Evolutionary conservation across 805 yeast genomes (phyloP), one percentile per base, ranked within the genome.

Genomic region (Schwanniomyces pseudopolymorphus): DNA sequence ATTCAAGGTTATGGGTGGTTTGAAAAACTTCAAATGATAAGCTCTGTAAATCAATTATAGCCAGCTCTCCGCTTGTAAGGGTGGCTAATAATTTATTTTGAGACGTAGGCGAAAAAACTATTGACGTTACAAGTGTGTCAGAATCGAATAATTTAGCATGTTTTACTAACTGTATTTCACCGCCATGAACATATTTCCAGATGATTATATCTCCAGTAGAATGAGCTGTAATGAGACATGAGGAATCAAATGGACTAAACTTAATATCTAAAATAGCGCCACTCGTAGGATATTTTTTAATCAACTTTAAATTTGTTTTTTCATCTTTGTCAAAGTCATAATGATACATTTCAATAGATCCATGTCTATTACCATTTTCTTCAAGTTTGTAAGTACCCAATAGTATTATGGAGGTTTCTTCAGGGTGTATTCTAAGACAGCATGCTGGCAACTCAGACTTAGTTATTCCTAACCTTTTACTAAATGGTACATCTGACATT

Each of bases 361-460:
- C 99, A 40, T 79, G 75, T 47, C 97, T 72, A 1, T 59, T 53
- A 1, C 85, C 84, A 8, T 74, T 71, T 36, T 67, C 54, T 41
- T 88, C 83, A 31, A 92, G 70, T 45, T 85, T 80, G 61, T 94
- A 92, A 0, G 97, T 90, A 0, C 97, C 98, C 1, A 89, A 63
- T 9, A 89, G 59, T 1, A 89, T 52, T 8, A 78, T 58, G 0
- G 75, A 55, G 3, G 64, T 56, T 37, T 81, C 79, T 0, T 57
- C 48, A 0, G 87, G 86, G 43, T 78, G 80, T 8, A 84, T 74
- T 31, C 84, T 73, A 3, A 92, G 63, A 38, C 88, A 84, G 61
- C 98, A 94, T 1, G 98, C 97, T 1, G 98, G 98, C 2, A 82
- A 68, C 1, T 69, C 63, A 0, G 92, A 72, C 20, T 64, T 67